These are phyloP conservation scores for Fusarium protoensiforme DNA, from an alignment of 2,329 filamentous ascomycete genomes.

Conservation along the genomic window DNA sequence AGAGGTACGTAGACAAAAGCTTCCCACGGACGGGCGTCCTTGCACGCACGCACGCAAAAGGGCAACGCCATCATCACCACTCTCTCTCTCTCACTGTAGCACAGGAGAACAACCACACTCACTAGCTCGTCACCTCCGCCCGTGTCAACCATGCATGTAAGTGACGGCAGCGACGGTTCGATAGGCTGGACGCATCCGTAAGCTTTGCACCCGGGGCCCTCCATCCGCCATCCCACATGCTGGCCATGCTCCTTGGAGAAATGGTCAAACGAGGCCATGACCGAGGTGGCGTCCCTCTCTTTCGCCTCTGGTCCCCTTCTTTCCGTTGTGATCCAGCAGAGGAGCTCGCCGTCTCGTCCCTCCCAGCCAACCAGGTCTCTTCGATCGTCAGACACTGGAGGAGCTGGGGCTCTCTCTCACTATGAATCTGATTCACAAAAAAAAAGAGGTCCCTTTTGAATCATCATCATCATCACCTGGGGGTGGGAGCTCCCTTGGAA, in stretches of 20 bases:
- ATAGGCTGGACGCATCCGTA: slow-evolving; percentile 19
- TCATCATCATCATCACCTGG: background rate
- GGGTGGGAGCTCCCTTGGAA: background rate
- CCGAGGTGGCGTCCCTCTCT: slow-evolving; percentile 29
- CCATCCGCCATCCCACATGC: slow-evolving; percentile 21
- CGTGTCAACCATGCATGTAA: slow-evolving; percentile 5
- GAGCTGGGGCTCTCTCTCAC: background rate
- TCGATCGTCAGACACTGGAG: slow-evolving; percentile 24
- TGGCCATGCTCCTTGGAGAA: slow-evolving; percentile 25
- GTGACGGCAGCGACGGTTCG: slow-evolving; percentile 3
- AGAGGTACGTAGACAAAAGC: background rate
- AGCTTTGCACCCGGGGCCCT: slow-evolving; percentile 24
- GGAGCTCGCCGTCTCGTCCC: background rate
- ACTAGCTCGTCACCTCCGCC: background rate
- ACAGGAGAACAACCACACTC: background rate
- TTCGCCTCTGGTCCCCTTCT: slow-evolving; percentile 7
- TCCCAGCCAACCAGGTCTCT: slow-evolving; percentile 19
- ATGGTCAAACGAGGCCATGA: slow-evolving; percentile 29
- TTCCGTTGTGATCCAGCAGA: background rate
- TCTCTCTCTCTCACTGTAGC: background rate
- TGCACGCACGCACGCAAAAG: slow-evolving; percentile 14
- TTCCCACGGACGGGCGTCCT: background rate
- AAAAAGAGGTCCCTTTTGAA: background rate
- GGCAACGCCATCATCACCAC: slow-evolving; percentile 32
- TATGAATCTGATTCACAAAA: background rate